phyloP scores from a whole-genome alignment of 495 filamentous ascomycete species.

The Venustampulla echinocandica region DNA sequence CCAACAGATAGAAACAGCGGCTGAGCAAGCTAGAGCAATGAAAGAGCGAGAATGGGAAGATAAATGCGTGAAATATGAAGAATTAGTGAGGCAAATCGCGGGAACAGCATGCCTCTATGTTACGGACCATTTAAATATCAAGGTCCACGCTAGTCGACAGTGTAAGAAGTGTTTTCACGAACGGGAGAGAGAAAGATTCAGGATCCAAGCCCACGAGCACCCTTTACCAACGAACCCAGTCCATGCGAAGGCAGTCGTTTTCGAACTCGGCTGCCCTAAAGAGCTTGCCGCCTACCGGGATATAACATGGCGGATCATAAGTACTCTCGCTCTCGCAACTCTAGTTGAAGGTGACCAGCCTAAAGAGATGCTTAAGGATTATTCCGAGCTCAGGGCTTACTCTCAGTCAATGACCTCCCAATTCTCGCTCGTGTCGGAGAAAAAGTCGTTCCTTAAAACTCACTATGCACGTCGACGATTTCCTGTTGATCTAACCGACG shows the following conservation, averaged over 20 bases:
- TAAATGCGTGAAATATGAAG: slow-evolving; percentile 24
- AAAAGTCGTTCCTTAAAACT: slow-evolving; percentile 27
- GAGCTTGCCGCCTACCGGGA: slow-evolving; percentile 18
- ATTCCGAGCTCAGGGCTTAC: slow-evolving; percentile 16
- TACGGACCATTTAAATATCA: slow-evolving; percentile 14
- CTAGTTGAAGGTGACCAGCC: background rate
- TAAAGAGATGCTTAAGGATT: slow-evolving; percentile 18
- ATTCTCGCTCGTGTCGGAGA: slow-evolving; percentile 30
- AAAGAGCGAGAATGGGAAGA: slow-evolving; percentile 33
- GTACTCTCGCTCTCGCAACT: slow-evolving; percentile 12
- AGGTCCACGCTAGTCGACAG: slow-evolving; percentile 23
- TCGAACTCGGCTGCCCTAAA: slow-evolving; percentile 19
- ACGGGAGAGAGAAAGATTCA: slow-evolving; percentile 19
- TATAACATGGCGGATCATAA: slow-evolving; percentile 25
- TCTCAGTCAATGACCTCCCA: background rate
- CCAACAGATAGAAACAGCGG: slow-evolving; percentile 25
- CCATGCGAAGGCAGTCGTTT: slow-evolving; percentile 14
- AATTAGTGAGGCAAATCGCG: slow-evolving; percentile 21
- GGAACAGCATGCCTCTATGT: slow-evolving; percentile 22
- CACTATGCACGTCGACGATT: slow-evolving; percentile 27
- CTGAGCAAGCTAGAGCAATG: slow-evolving; percentile 9
- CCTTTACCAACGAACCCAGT: slow-evolving; percentile 6
- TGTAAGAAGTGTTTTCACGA: slow-evolving; percentile 31
- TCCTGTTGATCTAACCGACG: slow-evolving; percentile 22
- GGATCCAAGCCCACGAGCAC: slow-evolving; percentile 8